Percentiles rank a stretch among this genome's conserved stretches.
Conservation (phyloP, 306 rosid species). For the Dicorynia guianensis region DNA sequence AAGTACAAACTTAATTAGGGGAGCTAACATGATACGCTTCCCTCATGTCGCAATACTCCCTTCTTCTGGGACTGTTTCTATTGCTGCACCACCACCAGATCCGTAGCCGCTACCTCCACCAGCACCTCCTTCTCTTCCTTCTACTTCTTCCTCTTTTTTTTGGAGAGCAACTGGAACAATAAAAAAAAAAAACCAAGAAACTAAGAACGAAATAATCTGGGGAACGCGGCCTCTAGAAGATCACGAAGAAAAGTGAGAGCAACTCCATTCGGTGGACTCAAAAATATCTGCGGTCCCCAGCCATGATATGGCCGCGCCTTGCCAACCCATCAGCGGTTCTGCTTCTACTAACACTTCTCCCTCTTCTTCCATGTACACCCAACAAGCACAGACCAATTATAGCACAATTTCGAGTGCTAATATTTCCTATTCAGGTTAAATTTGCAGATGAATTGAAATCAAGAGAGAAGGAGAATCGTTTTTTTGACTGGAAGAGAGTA, state of each 20-base stretch:
- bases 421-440: background rate
- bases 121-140: slow-evolving; percentile 43
- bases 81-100: slow-evolving; percentile 50
- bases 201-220: no score
- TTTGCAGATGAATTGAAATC: no score
- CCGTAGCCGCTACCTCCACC: slow-evolving; percentile 33
- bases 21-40: slow-evolving; percentile 43
- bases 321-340: no score
- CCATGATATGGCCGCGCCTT: no score
- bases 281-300: no score
- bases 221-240: no score
- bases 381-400: background rate
- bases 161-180: no score
- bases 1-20: slow-evolving; percentile 59
- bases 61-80: slow-evolving; percentile 43
- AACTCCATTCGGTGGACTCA: no score
- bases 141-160: slow-evolving; percentile 44
- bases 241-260: no score
- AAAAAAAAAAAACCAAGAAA: no score
- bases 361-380: slow-evolving; percentile 24
- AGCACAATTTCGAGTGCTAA: background rate
- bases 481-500: background rate
- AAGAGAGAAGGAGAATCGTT: background rate
- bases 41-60: slow-evolving; percentile 47
- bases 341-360: no score